A percentile compares a stretch with the other conserved stretches of the same genome.
These are phyloP conservation scores for Zymoseptoria brevis DNA, from an alignment of 2,329 filamentous ascomycete genomes.

Conservation along the genomic window DNA sequence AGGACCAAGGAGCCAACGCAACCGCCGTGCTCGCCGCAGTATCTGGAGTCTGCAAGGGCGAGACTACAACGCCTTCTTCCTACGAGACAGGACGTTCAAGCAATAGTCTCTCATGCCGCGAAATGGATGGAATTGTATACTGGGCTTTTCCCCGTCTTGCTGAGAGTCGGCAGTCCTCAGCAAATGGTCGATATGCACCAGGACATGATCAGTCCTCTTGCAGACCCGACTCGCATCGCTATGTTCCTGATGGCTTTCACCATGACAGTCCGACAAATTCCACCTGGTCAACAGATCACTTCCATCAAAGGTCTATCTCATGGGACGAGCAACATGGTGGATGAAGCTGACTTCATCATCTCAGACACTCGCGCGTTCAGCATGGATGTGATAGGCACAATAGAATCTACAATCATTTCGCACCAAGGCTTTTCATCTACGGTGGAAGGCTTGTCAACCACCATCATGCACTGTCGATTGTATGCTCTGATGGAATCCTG, in stretches of 20 bases:
- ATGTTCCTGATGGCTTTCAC: constrained; percentile 25
- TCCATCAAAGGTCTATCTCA: constrained; percentile 2
- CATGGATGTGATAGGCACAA: constrained; percentile 20
- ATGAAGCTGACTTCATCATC: neutral
- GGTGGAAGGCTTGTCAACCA: constrained; percentile 27
- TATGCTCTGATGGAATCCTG: constrained; percentile 17
- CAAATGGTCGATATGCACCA: constrained; percentile 25
- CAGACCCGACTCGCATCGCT: constrained; percentile 22
- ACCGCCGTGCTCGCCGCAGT: constrained; percentile 8
- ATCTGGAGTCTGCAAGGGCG: constrained; percentile 13
- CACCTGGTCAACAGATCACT: constrained; percentile 5
- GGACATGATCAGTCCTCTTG: constrained; percentile 14
- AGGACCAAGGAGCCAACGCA: neutral
- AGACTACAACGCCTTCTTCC: constrained; percentile 22
- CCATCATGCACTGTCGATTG: constrained; percentile 31
- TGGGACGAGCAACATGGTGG: neutral
- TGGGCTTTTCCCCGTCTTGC: constrained; percentile 19
- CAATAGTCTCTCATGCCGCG: constrained; percentile 17
- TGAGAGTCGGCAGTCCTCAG: constrained; percentile 11
- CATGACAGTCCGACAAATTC: constrained; percentile 24
- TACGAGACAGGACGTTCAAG: constrained; percentile 17
- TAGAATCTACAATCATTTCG: constrained; percentile 25
- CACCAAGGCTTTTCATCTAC: constrained; percentile 29
- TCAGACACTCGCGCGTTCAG: neutral
- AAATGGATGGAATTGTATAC: constrained; percentile 25